Base-by-base conservation (phyloP, 768 basidiomycete species). In the Hebeloma cylindrosporum region DNA sequence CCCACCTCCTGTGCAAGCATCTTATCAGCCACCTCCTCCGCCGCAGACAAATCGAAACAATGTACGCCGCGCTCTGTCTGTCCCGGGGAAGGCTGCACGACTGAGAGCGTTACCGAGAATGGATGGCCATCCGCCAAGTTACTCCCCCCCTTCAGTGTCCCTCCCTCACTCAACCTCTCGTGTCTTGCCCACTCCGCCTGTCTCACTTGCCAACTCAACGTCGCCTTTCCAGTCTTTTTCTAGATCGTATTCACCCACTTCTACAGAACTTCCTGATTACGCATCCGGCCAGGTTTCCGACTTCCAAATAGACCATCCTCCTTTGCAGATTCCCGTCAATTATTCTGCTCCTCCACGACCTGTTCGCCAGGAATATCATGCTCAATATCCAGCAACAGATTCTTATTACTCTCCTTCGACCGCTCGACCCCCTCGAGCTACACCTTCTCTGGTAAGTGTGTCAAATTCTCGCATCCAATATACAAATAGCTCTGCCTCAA, bases 1-100 rank as follows among this genome's bases (percentile, higher is more conserved):
- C 30, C 61, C 61, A 3, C 61, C 61, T n/a, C 61, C 58, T 13
- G 29, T 50, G 23, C 29, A 35, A 23, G 41, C 52, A 18, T 33
- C 43, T 18, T 50, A 49, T 53, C 45, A 53, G 30, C 48, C 46
- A 10, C 41, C 48, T 18, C 54, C 52, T 25, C 50, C 53, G 20
- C 16, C 42, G 23, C 47, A 39, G 22, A n/a, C 38, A 8, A 27
- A 16, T 25, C 23, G 18, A 26, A 23, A 21, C 7, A 34, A 43
- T 14, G 11, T 6, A 9, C 26, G 27, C n/a, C 27, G 27, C 17
- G 32, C 36, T 2, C 47, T 35, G n/a, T n/a, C n/a, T n/a, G 6
- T 40, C 5, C 25, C 36, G 7, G 23, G 17, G 36, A 43, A 44
- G 32, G n/a, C n/a, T n/a, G n/a, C n/a, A 17, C 8, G 20, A n/a